Evolutionary conservation across 192 early-diverging fungal genomes (phyloP).

Genomic region (Chytriomyces confervae): DNA sequence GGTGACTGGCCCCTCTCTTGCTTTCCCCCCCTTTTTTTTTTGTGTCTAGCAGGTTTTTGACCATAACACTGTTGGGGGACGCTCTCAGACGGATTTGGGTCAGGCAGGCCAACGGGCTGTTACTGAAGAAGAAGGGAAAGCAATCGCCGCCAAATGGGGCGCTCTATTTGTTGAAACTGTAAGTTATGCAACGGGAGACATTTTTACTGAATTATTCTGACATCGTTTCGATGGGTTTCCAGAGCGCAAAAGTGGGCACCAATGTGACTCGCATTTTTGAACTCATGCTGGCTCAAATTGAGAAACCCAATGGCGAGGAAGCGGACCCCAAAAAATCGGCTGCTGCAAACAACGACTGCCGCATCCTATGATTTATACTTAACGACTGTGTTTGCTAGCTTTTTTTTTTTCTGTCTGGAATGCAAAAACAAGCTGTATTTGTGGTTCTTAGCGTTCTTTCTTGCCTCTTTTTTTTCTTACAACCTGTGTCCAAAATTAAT

Average conservation of each 20-base stretch:
- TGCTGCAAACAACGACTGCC: conserved; percentile 6
- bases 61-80: not conserved
- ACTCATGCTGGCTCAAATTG: conserved; percentile 81
- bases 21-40: not conserved
- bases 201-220: not conserved
- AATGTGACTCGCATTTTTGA: conserved; percentile 88
- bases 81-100: conserved; percentile 26
- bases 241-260: conserved; percentile 66
- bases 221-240: not conserved
- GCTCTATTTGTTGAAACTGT: conserved; percentile 81
- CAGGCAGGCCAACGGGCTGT: conserved; percentile 70
- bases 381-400: no score
- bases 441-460: no score
- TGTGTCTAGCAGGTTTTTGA: not conserved
- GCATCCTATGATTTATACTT: not conserved
- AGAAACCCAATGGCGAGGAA: conserved; percentile 68
- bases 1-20: not conserved
- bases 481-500: no score
- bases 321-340: conserved; percentile 10
- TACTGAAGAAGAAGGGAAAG: conserved; percentile 75
- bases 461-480: no score
- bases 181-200: not conserved
- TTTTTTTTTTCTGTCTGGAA: no score
- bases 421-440: no score
- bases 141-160: conserved; percentile 80